Percentiles rank a stretch among this genome's conserved stretches.
Evolutionary conservation across 2,329 filamentous ascomycete genomes (phyloP).

Genomic region (Fusarium luffae): DNA sequence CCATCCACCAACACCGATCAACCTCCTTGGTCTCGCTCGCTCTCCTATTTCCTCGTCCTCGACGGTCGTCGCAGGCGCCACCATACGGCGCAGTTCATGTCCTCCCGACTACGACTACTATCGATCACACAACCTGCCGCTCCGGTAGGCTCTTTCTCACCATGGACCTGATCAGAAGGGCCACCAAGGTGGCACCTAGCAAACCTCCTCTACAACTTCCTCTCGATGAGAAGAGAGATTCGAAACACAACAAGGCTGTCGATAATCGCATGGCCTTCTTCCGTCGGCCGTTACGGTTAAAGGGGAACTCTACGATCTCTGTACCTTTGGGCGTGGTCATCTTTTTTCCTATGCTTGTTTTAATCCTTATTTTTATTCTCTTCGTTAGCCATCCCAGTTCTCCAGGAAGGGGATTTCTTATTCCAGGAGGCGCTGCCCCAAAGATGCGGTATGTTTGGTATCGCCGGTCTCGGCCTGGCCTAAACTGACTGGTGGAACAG

Average conservation of each 20-base stretch:
- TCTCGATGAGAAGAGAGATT: constrained; percentile 61
- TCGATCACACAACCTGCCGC: constrained; percentile 55
- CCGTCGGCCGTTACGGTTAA: constrained; percentile 84
- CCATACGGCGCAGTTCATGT: constrained; percentile 46
- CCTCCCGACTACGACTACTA: constrained; percentile 46
- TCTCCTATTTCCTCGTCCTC: constrained; percentile 31
- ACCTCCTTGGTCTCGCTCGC: background rate
- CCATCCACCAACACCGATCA: constrained; percentile 21
- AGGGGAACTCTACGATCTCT: constrained; percentile 91
- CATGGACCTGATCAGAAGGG: constrained; percentile 70
- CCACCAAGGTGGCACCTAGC: constrained; percentile 61
- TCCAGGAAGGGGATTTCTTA: constrained; percentile 77
- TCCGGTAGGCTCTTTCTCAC: constrained; percentile 43
- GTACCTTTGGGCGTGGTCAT: constrained; percentile 93
- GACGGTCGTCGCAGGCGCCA: constrained; percentile 39
- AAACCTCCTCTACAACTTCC: constrained; percentile 57
- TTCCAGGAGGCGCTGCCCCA: constrained; percentile 88
- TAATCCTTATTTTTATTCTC: constrained; percentile 89
- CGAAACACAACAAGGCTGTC: constrained; percentile 54
- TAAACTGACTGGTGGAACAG: constrained; percentile 59
- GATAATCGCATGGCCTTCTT: constrained; percentile 79
- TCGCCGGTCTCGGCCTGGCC: background rate
- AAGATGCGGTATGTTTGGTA: constrained; percentile 78
- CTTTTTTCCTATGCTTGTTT: constrained; percentile 89
- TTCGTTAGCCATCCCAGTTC: constrained; percentile 90